Evolutionary conservation across 768 basidiomycete species (phyloP).

Genomic region (Piloderma croceum): DNA sequence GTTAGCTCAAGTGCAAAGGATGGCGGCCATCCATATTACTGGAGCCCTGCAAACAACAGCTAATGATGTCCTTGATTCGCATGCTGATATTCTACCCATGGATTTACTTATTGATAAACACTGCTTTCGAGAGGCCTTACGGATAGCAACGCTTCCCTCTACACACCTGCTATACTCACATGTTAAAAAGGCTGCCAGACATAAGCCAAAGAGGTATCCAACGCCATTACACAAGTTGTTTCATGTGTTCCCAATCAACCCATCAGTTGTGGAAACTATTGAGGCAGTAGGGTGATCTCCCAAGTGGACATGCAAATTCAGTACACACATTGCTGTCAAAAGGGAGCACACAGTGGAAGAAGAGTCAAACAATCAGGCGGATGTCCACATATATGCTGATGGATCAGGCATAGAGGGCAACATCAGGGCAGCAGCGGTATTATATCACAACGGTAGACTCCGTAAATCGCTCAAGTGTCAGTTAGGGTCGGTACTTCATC

Average conservation of each 20-base stretch:
- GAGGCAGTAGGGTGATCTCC: neutral
- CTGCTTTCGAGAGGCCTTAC: constrained; percentile 2
- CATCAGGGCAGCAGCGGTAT: constrained; percentile 6
- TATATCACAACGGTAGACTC: neutral
- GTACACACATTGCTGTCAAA: neutral
- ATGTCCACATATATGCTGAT: constrained; percentile 9
- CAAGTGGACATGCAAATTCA: neutral
- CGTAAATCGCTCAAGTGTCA: neutral
- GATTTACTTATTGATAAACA: constrained; percentile 3
- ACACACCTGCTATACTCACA: neutral
- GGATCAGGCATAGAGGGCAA: constrained; percentile 9
- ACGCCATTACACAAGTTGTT: constrained; percentile 15
- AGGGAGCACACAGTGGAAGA: neutral
- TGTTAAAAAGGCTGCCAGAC: neutral
- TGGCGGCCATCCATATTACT: constrained; percentile 15
- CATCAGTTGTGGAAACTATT: neutral
- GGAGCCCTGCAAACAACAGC: constrained; percentile 24
- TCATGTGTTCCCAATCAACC: neutral
- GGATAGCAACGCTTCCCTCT: constrained; percentile 1
- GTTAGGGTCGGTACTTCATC: neutral
- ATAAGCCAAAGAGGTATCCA: constrained; percentile 1
- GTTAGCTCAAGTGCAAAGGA: constrained; percentile 8
- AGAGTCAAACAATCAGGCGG: neutral
- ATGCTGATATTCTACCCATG: constrained; percentile 15
- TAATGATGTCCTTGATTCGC: constrained; percentile 14